Evolutionary conservation across 371 early-diverging fungal species (phyloP), one percentile per base, ranked within the genome.

Genomic region (Apophysomyces trapeziformis): DNA sequence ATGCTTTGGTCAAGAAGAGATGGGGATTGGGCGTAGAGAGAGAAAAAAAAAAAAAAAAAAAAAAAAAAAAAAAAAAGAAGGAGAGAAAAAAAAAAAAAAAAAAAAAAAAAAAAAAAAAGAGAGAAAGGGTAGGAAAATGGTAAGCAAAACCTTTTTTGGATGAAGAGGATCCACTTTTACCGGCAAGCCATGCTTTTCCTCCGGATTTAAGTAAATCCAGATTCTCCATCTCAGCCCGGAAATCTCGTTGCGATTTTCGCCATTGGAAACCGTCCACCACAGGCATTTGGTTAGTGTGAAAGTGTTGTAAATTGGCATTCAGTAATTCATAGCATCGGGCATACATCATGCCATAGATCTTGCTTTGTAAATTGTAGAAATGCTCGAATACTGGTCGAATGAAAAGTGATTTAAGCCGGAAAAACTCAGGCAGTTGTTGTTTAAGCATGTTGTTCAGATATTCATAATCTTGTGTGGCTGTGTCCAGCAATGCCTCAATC

Each of bases 381-480:
- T 85, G 74, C 58, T 88, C 80, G 73, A 92, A 88, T 64, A 93
- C 88, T 9, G 93, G 93, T 41, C 90, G 90, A 47, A 93, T 87
- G 68, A 93, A 85, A 57, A 78, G 80, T 32, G 69, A 70, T 54
- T 73, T 77, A 65, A 80, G 82, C 60, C 74, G 76, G 65, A 83
- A 89, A 74, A 93, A 89, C 9, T 71, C 67, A 5, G 95, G 93
- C 4, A 95, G 71, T 60, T 95, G 85, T 38, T 83, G 75, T 57
- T 89, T 90, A 47, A 93, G 68, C 54, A 86, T 69, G 46, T 87
- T 83, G 69, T 93, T 92, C 60, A 91, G 69, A 61, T 86, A 80
- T 37, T 90, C 85, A 69, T 88, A 95, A 50, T 92, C 93, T 64
- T 89, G 78, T 0, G 92, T 88, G 2, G 95, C 91, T 47, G 85